These are phyloP conservation scores for Stagonosporopsis chrysanthemi DNA, from an alignment of 2,329 filamentous ascomycete species.

Conservation along the genomic window DNA sequence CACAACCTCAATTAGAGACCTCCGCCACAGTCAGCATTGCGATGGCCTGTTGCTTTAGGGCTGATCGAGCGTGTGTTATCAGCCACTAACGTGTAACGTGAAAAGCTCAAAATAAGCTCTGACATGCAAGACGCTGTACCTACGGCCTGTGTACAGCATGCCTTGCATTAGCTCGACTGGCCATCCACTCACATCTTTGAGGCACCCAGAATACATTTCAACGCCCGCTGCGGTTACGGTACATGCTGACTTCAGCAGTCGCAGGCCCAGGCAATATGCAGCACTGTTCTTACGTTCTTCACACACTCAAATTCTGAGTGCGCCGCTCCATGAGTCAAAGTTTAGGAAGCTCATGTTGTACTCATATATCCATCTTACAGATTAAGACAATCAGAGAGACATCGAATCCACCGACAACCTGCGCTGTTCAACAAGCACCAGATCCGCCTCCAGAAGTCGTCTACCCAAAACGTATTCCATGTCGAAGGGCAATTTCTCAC, in stretches of 20 bases:
- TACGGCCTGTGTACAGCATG: constrained; percentile 3
- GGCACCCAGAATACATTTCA: neutral
- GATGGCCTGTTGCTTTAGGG: constrained; percentile 2
- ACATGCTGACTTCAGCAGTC: constrained; percentile 1
- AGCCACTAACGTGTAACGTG: constrained; percentile 13
- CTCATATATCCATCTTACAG: too few species aligned
- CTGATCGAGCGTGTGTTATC: constrained; percentile 4
- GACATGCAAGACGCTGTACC: constrained; percentile 4
- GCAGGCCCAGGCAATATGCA: constrained; percentile 5
- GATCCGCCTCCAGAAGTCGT: neutral
- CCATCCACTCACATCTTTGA: neutral
- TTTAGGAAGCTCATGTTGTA: too few species aligned
- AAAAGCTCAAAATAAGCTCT: constrained; percentile 12
- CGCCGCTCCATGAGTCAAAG: neutral
- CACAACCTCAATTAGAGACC: too few species aligned
- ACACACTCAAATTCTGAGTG: constrained; percentile 1
- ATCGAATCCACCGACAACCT: too few species aligned
- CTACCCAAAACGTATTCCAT: neutral
- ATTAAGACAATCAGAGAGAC: too few species aligned
- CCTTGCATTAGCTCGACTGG: neutral
- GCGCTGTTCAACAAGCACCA: too few species aligned
- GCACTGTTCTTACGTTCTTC: constrained; percentile 11
- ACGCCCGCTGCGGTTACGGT: neutral
- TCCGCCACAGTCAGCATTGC: too few species aligned
- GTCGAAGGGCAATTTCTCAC: neutral